Evolutionary conservation across 345 rosid genomes (phyloP).

Genomic region (Eucalyptus cloeziana): DNA sequence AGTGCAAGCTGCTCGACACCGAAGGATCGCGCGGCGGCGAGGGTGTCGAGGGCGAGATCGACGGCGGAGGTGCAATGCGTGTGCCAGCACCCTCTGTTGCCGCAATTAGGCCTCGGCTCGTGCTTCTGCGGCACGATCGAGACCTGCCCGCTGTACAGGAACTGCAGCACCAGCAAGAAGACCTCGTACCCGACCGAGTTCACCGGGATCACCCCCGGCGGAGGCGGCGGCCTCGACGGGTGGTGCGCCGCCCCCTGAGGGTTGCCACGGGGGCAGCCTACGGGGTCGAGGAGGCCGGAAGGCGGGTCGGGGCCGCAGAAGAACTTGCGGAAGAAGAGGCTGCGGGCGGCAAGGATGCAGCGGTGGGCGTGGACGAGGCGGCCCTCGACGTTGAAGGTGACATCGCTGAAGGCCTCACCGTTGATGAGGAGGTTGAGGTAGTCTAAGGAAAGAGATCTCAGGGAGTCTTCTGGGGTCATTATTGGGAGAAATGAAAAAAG

Average conservation of each 20-base stretch:
- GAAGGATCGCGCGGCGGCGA: slow-evolving; percentile 89
- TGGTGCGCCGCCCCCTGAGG: slow-evolving; percentile 20
- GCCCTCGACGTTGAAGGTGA: slow-evolving; percentile 95
- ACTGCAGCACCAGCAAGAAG: slow-evolving; percentile 83
- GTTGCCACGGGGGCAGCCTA: slow-evolving; percentile 7
- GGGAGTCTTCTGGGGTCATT: slow-evolving; percentile 61
- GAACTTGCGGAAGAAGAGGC: slow-evolving; percentile 87
- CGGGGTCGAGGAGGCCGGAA: slow-evolving; percentile 45
- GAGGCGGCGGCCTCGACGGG: slow-evolving; percentile 9
- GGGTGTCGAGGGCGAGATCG: slow-evolving; percentile 97
- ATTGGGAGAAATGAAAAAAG: not conserved
- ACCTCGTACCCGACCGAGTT: slow-evolving; percentile 98
- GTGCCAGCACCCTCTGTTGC: slow-evolving; percentile 98
- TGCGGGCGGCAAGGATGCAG: slow-evolving; percentile 93
- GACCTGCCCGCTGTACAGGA: slow-evolving; percentile 94
- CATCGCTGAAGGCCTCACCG: slow-evolving; percentile 99
- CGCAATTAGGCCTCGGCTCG: slow-evolving; percentile 90
- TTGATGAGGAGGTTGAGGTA: slow-evolving; percentile 87
- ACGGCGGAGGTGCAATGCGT: slow-evolving; percentile 98
- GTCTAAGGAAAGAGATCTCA: slow-evolving; percentile 86
- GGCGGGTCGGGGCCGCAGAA: slow-evolving; percentile 79
- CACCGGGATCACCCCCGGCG: slow-evolving; percentile 57
- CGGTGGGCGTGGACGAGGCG: slow-evolving; percentile 95
- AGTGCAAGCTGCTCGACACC: slow-evolving; percentile 98
- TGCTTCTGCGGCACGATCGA: slow-evolving; percentile 96